Percentiles rank a stretch among this genome's conserved stretches.
Conservation (phyloP, 2,329 filamentous ascomycete species). For the Chlorencoelia australis region DNA sequence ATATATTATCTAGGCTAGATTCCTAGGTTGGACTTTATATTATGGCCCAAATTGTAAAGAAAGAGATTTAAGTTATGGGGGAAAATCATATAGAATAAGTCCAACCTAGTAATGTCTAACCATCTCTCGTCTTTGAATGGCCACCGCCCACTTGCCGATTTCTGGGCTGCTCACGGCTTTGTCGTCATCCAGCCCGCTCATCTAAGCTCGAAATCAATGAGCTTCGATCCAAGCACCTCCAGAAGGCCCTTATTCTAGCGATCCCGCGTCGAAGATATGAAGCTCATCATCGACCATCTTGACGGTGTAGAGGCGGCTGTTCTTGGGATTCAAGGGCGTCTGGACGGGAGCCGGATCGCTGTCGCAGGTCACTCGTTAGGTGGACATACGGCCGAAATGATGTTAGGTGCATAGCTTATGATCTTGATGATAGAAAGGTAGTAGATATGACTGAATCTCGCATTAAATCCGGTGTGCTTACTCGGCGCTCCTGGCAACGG, state of each 20-base stretch:
- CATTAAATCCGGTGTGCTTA: neutral
- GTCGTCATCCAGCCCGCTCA: constrained; percentile 35
- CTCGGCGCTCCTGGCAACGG: neutral
- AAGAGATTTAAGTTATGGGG: too few species aligned
- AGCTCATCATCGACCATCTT: constrained; percentile 1
- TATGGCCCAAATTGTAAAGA: too few species aligned
- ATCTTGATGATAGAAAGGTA: neutral
- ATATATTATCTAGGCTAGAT: too few species aligned
- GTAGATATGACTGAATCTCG: neutral
- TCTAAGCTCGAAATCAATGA: constrained; percentile 28
- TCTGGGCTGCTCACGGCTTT: constrained; percentile 34
- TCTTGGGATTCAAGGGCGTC: neutral
- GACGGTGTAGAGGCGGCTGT: neutral
- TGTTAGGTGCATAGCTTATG: neutral
- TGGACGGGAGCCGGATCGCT: neutral
- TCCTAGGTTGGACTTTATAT: too few species aligned
- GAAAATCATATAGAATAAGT: too few species aligned
- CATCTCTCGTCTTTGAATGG: constrained; percentile 33
- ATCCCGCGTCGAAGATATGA: constrained; percentile 30
- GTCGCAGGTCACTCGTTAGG: neutral
- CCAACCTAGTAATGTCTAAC: too few species aligned
- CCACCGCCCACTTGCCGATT: constrained; percentile 32
- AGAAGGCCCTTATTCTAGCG: constrained; percentile 24
- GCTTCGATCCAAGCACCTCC: constrained; percentile 10
- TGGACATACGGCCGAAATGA: neutral